Evolutionary conservation across 352 stramenopile species (phyloP), one percentile per base, ranked within the genome.

Genomic region (Globisporangium abappressorium): DNA sequence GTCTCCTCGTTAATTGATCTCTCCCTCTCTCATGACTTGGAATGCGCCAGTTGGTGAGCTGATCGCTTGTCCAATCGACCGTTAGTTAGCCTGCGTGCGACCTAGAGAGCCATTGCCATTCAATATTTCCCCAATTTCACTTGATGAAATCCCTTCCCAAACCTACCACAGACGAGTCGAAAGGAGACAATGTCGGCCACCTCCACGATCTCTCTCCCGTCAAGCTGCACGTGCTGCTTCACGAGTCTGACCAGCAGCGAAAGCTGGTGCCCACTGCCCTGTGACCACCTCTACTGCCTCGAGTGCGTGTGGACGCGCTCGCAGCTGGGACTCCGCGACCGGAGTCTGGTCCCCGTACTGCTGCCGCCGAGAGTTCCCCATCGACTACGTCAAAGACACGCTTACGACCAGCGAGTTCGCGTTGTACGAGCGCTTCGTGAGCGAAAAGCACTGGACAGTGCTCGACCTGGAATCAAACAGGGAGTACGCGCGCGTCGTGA

Each of bases 291-390:
- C 8, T 93, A 93, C 63, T 94, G 84, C 54, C 66, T 64, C 4
- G 38, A 69, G 18, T 92, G 86, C 56, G 72, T 94, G 62, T 36
- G 60, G 3, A 90, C 70, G 43, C 79, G 82, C 20, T 87, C 77
- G 69, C 68, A 76, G 11, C 87, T 91, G 74, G 76, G 75, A n/a
- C 69, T 91, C 0, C 65, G 65, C 3, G 81, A 94, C 67, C 81
- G 84, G 74, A 57, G 18, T 11, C 68, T 26, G 80, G 73, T 2
- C 73, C 57, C 47, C 0, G 47, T 49, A 62, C 46, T 62, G 65
- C 58, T 70, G 65, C 20, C 34, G 47, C 5, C 47, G 49, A 9
- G 46, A 65, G 18, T 66, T 66, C 38, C 58, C 57, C 2, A 34
- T 66, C 57, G 65, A 70, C 9, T 66, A 57, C 49, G 46, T 70